These are phyloP conservation scores for Raphanus hybrid DNA, from an alignment of 441 rosid genomes.

Conservation along the genomic window DNA sequence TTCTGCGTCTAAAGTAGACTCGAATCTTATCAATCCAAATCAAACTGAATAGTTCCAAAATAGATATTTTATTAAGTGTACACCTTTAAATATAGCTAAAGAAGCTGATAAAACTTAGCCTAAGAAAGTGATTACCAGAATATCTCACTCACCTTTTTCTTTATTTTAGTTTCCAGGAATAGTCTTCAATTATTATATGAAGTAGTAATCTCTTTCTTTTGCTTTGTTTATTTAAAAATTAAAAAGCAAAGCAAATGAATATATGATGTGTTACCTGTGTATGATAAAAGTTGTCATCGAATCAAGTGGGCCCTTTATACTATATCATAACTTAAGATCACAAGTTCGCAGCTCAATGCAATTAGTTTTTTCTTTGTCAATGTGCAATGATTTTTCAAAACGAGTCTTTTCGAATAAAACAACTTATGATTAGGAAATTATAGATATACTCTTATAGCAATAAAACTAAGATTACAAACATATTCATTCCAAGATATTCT, in stretches of 20 bases:
- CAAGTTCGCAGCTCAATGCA: not conserved
- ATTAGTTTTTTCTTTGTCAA: not conserved
- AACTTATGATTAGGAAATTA: not conserved
- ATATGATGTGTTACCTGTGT: not conserved
- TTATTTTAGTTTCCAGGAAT: not conserved
- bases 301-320: not conserved
- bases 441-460: not conserved
- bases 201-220: not conserved
- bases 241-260: not conserved
- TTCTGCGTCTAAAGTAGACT: not conserved
- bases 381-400: not conserved
- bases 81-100: not conserved
- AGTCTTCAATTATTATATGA: not conserved
- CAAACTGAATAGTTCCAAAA: slow-evolving; percentile 11
- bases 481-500: not conserved
- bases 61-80: slow-evolving; percentile 2
- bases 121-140: not conserved
- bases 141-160: slow-evolving; percentile 4
- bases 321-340: not conserved
- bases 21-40: not conserved
- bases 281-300: not conserved
- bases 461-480: not conserved
- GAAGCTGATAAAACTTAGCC: not conserved
- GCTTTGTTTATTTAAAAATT: not conserved
- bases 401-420: not conserved